Evolutionary conservation across 176 grass and related monocot genomes (phyloP), one percentile per base, ranked within the genome.

Genomic region (Puya raimondii): DNA sequence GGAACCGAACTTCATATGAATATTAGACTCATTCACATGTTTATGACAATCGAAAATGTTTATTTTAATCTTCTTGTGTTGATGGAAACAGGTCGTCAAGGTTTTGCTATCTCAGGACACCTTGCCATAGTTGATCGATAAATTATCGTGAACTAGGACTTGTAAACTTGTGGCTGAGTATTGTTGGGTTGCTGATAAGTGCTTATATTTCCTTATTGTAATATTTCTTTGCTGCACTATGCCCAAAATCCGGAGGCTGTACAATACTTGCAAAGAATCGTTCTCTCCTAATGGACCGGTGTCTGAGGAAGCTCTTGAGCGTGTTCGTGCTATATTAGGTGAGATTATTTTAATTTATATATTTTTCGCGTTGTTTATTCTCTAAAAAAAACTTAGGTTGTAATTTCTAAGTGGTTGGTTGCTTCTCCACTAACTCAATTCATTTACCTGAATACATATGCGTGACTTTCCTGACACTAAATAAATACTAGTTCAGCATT

Each of bases 231-330:
- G 42, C 29, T 59, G 66, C 65, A 86, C 80, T 72, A 99, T 99
- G 94, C 94, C 89, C 65, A 84, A 83, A 79, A 99, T 99, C 81
- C 78, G 78, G 86, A 93, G 66, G 56, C 75, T 99, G 48, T 89
- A 84, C 49, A 81, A 88, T 70, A 85, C 85, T 14, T 99, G 94
- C 71, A 88, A 86, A 85, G 59, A 68, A 65, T 99, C 89, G 50
- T 99, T 99, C 72, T 93, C 87, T 50, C 73, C 82, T 9, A 57
- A 99, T 67, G 94, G 89, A 49, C 94, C 94, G 7, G 61, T 84
- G 77, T 91, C 94, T 81, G 84, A 86, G 72, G 94, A 93, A 85
- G 85, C 84, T 71, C 87, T 99, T 11, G 87, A 90, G 78, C 85
- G 64, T 81, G 94, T 99, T 72, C 89, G 87, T 59, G 76, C 74